Evolutionary conservation across 176 grass and related monocot species (phyloP).

Genomic region (Poa pratensis): DNA sequence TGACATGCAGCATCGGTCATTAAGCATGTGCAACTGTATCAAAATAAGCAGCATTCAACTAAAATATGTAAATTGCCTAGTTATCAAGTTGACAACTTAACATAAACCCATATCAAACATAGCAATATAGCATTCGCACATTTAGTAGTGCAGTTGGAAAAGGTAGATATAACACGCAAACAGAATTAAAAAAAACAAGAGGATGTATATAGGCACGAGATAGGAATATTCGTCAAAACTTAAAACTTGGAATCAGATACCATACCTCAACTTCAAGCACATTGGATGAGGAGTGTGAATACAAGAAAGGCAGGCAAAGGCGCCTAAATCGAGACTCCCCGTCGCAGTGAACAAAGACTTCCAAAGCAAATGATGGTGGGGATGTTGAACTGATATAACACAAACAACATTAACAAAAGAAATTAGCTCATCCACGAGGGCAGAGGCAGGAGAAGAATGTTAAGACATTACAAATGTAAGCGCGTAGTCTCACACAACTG

Average conservation of each 20-base stretch:
- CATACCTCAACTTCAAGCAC: slow-evolving; percentile 95
- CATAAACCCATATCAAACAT: slow-evolving; percentile 18
- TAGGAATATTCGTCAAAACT: slow-evolving; percentile 26
- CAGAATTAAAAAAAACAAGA: neutral
- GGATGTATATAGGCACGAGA: neutral
- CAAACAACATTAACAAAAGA: slow-evolving; percentile 23
- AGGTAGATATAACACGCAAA: neutral
- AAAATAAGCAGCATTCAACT: slow-evolving; percentile 5
- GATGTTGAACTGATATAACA: slow-evolving; percentile 77
- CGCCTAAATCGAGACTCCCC: slow-evolving; percentile 97
- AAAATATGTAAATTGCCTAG: neutral
- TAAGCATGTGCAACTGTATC: slow-evolving; percentile 14
- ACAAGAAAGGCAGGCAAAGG: slow-evolving; percentile 95
- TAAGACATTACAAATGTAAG: slow-evolving; percentile 23
- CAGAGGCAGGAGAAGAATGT: slow-evolving; percentile 15
- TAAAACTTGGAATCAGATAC: slow-evolving; percentile 22
- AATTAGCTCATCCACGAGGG: slow-evolving; percentile 20
- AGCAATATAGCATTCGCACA: neutral
- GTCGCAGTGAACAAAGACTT: slow-evolving; percentile 94
- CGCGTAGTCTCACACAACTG: neutral
- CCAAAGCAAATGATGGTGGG: slow-evolving; percentile 95
- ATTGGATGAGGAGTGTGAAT: slow-evolving; percentile 98
- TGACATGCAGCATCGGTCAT: slow-evolving; percentile 1
- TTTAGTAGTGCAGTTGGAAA: slow-evolving; percentile 20
- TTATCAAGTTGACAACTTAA: slow-evolving; percentile 1